Conservation (phyloP, 768 basidiomycete species). For the Leccinum broughii region DNA sequence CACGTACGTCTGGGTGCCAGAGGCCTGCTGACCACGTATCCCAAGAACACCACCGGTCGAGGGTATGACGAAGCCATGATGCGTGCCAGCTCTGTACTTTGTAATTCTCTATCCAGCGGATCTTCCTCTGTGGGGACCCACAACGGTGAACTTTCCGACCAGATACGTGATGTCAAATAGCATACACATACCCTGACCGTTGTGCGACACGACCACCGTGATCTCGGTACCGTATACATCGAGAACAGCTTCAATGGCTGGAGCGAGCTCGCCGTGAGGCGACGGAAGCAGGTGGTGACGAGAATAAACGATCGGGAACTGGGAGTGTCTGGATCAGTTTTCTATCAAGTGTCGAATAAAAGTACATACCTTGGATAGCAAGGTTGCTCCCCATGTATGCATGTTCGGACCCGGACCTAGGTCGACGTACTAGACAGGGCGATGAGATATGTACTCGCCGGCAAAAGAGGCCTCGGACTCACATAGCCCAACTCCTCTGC, state of each 20-base stretch:
- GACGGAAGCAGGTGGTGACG: constrained; percentile 87
- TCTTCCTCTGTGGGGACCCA: constrained; percentile 66
- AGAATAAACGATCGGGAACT: constrained; percentile 89
- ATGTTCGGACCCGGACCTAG: constrained; percentile 85
- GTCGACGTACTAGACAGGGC: constrained; percentile 67
- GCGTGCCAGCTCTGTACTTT: constrained; percentile 75
- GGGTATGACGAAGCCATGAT: constrained; percentile 74
- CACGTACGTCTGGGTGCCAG: constrained; percentile 60
- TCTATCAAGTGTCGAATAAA: background rate
- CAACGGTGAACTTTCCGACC: background rate
- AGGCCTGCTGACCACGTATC: constrained; percentile 77
- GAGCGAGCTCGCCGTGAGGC: constrained; percentile 82
- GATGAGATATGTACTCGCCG: constrained; percentile 5
- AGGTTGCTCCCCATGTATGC: constrained; percentile 86
- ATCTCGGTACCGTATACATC: constrained; percentile 78
- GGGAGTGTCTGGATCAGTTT: constrained; percentile 1
- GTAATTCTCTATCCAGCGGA: constrained; percentile 82
- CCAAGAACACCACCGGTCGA: constrained; percentile 75
- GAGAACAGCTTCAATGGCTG: constrained; percentile 84
- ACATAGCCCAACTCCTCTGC: constrained; percentile 83
- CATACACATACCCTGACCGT: constrained; percentile 76
- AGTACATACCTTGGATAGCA: constrained; percentile 68
- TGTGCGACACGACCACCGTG: constrained; percentile 85
- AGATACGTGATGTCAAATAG: background rate
- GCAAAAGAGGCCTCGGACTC: constrained; percentile 29